Evolutionary conservation across 2,329 filamentous ascomycete species (phyloP).

Genomic region (Colletotrichum melonis): DNA sequence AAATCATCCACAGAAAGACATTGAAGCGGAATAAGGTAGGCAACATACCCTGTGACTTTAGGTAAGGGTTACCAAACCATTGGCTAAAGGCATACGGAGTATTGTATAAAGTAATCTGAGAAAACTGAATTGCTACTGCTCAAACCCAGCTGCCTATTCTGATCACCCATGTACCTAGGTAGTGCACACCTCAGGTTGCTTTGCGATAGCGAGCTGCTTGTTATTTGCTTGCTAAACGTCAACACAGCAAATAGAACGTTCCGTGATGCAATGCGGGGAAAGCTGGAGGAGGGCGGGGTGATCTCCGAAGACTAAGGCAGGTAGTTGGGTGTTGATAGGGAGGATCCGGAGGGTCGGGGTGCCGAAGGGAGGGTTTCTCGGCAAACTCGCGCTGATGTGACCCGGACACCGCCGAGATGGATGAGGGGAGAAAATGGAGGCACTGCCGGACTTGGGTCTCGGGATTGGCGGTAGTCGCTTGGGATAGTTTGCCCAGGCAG

Average conservation of each 20-base stretch:
- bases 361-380: slow-evolving; percentile 3
- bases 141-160: no score
- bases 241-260: background rate
- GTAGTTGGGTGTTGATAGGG: slow-evolving; percentile 13
- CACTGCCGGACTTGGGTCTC: background rate
- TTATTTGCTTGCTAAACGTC: no score
- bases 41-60: no score
- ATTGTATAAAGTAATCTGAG: no score
- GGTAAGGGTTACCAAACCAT: no score
- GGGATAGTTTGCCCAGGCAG: background rate
- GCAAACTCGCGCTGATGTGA: slow-evolving; percentile 18
- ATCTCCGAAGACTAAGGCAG: background rate
- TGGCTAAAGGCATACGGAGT: no score
- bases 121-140: no score
- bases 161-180: no score
- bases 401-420: slow-evolving; percentile 18
- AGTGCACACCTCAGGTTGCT: background rate
- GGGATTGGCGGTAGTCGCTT: background rate
- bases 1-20: no score
- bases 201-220: background rate
- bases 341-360: slow-evolving; percentile 15
- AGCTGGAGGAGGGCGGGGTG: background rate
- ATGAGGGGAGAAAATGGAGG: background rate
- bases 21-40: no score
- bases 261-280: background rate